Percentiles rank a stretch among this genome's conserved stretches.
phyloP scores from a whole-genome alignment of 2,329 filamentous ascomycete genomes.

The Xylaria digitata region DNA sequence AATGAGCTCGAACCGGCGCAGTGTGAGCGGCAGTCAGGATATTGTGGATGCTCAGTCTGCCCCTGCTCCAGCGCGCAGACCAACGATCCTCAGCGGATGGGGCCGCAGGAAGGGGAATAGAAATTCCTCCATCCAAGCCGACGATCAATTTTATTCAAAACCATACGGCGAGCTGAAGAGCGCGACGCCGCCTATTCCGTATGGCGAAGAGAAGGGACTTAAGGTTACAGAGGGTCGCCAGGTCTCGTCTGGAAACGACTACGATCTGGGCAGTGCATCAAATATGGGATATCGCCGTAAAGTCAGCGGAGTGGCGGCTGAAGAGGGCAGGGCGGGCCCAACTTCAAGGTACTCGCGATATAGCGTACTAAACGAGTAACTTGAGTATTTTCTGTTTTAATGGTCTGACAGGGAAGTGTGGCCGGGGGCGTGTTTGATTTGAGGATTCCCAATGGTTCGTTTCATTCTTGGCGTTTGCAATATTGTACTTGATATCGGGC shows the following conservation, averaged over 20 bases:
- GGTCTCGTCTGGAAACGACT: slow-evolving; percentile 70
- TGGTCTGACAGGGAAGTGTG: neutral
- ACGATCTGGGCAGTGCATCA: slow-evolving; percentile 52
- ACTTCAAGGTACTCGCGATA: slow-evolving; percentile 44
- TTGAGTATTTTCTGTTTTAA: slow-evolving; percentile 16
- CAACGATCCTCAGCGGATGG: slow-evolving; percentile 32
- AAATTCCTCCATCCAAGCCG: slow-evolving; percentile 63
- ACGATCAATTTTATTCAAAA: slow-evolving; percentile 63
- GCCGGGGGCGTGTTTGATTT: slow-evolving; percentile 8
- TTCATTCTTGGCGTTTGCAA: slow-evolving; percentile 24
- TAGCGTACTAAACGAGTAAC: slow-evolving; percentile 43
- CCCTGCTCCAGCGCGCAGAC: slow-evolving; percentile 32
- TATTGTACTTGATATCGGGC: slow-evolving; percentile 19
- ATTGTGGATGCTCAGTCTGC: slow-evolving; percentile 56
- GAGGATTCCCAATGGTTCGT: slow-evolving; percentile 27
- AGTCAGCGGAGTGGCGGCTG: slow-evolving; percentile 78
- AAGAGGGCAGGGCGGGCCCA: slow-evolving; percentile 71
- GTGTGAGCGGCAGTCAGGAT: slow-evolving; percentile 57
- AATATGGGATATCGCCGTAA: slow-evolving; percentile 58
- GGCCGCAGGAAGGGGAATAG: slow-evolving; percentile 40
- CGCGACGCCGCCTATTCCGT: slow-evolving; percentile 64
- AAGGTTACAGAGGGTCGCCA: slow-evolving; percentile 56
- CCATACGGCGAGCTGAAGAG: slow-evolving; percentile 69
- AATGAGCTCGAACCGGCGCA: slow-evolving; percentile 58
- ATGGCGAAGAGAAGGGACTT: slow-evolving; percentile 50